phyloP scores from a whole-genome alignment of 1,139 yeast species.

The Lodderomyces parapsilosis region DNA sequence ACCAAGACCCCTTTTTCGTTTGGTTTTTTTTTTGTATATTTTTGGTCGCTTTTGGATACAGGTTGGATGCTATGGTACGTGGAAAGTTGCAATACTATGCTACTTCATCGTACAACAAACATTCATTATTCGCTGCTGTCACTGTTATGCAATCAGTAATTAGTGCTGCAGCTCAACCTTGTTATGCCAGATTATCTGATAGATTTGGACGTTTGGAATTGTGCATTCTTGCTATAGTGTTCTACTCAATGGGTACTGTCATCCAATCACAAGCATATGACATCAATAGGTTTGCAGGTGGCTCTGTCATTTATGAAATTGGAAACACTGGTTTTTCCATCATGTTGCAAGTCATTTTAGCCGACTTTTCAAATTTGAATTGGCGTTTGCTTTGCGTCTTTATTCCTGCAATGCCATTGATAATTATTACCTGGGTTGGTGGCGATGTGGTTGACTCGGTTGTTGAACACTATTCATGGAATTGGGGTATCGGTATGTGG shows the following conservation, averaged over 20 bases:
- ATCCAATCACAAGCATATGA: conserved; percentile 28
- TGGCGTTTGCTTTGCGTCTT: conserved; percentile 66
- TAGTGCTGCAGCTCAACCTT: conserved; percentile 70
- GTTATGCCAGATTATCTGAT: conserved; percentile 67
- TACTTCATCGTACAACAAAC: conserved; percentile 52
- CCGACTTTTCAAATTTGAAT: conserved; percentile 64
- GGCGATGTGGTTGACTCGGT: conserved; percentile 48
- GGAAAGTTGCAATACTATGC: conserved; percentile 51
- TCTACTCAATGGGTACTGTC: conserved; percentile 67
- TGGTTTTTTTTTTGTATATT: conserved; percentile 52
- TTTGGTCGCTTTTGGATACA: conserved; percentile 60
- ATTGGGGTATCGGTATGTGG: conserved; percentile 79
- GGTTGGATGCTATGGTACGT: conserved; percentile 57
- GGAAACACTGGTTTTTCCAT: conserved; percentile 67
- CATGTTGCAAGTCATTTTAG: conserved; percentile 53
- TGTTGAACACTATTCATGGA: conserved; percentile 44
- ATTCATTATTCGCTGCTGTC: conserved; percentile 64
- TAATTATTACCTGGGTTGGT: conserved; percentile 75
- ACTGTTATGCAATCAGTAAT: conserved; percentile 61
- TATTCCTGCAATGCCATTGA: conserved; percentile 65
- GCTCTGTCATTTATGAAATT: conserved; percentile 64
- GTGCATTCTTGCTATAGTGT: conserved; percentile 49
- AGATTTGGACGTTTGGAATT: conserved; percentile 65
- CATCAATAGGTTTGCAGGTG: conserved; percentile 67
- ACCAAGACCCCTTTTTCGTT: conserved; percentile 17